These are phyloP conservation scores for Capronia coronata DNA, from an alignment of 2,329 filamentous ascomycete genomes.

Conservation along the genomic window DNA sequence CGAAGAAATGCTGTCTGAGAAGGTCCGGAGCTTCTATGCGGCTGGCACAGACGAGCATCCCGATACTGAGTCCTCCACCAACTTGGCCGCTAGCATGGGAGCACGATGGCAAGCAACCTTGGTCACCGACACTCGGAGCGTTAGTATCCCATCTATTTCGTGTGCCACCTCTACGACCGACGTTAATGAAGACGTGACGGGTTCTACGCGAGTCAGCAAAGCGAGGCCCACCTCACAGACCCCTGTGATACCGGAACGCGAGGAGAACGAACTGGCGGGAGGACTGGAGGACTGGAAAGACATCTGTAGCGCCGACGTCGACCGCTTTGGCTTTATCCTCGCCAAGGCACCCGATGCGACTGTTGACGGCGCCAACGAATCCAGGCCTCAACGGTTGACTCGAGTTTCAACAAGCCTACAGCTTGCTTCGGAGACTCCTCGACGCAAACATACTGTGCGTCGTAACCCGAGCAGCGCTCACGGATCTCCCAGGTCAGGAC, in stretches of 20 bases:
- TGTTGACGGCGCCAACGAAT: constrained; percentile 15
- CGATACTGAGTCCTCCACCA: constrained; percentile 37
- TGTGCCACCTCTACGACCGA: constrained; percentile 30
- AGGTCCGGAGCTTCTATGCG: constrained; percentile 59
- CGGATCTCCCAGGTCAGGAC: constrained; percentile 37
- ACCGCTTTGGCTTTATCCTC: constrained; percentile 59
- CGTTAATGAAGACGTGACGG: constrained; percentile 16
- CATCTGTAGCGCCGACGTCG: constrained; percentile 53
- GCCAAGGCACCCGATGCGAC: constrained; percentile 26
- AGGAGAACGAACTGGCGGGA: constrained; percentile 53
- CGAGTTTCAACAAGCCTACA: constrained; percentile 55
- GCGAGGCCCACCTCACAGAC: constrained; percentile 9
- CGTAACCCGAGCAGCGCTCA: constrained; percentile 45
- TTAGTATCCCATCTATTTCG: constrained; percentile 30
- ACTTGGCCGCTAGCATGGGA: constrained; percentile 34
- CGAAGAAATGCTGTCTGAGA: constrained; percentile 56
- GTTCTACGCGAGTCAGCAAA: constrained; percentile 13
- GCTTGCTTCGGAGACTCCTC: constrained; percentile 50
- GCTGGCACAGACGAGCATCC: constrained; percentile 52
- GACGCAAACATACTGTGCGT: constrained; percentile 48
- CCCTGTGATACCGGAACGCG: constrained; percentile 33
- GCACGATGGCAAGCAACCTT: constrained; percentile 37
- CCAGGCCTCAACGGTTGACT: constrained; percentile 43
- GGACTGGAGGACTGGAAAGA: constrained; percentile 61
- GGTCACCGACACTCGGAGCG: constrained; percentile 29